Percentiles rank a stretch among this genome's conserved stretches.
phyloP scores from a whole-genome alignment of 257 asterid genomes.

The Cynanchum wilfordii region DNA sequence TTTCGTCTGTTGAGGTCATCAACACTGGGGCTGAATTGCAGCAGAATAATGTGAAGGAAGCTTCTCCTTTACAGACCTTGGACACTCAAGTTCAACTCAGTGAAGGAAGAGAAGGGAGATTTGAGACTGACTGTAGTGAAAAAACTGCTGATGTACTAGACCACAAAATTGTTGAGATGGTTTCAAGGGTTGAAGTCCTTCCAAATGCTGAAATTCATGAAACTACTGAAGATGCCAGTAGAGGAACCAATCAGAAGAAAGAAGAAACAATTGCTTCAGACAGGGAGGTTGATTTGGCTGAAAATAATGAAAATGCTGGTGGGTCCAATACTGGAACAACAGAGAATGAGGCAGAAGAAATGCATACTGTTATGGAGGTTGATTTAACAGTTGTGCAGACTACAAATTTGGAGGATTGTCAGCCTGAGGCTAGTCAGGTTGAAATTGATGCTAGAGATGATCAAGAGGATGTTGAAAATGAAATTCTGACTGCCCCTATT shows the following conservation, averaged over 20 bases:
- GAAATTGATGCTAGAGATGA: slow-evolving; percentile 7
- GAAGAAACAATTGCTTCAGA: slow-evolving; percentile 4
- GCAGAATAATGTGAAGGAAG: slow-evolving; percentile 14
- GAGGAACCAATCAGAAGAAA: slow-evolving; percentile 8
- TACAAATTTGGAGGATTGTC: not conserved
- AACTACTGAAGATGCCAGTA: not conserved
- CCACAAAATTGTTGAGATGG: slow-evolving; percentile 6
- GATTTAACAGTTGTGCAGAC: slow-evolving; percentile 10
- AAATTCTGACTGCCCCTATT: not conserved
- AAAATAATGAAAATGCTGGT: not conserved
- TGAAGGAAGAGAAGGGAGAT: slow-evolving; percentile 3
- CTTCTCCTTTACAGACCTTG: slow-evolving; percentile 9
- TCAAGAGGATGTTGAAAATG: not conserved
- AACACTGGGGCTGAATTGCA: not conserved
- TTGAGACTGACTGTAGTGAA: slow-evolving; percentile 7
- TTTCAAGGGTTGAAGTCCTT: not conserved
- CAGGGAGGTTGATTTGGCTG: slow-evolving; percentile 7
- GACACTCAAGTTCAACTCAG: slow-evolving; percentile 1
- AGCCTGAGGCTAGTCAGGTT: slow-evolving; percentile 1
- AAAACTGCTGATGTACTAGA: slow-evolving; percentile 12
- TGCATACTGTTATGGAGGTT: slow-evolving; percentile 6
- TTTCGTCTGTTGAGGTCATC: not conserved
- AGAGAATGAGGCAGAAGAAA: slow-evolving; percentile 13
- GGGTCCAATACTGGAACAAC: not conserved
- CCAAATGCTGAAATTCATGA: slow-evolving; percentile 19